phyloP scores from a whole-genome alignment of 2,329 filamentous ascomycete species.

The Xylariaceae sp. region DNA sequence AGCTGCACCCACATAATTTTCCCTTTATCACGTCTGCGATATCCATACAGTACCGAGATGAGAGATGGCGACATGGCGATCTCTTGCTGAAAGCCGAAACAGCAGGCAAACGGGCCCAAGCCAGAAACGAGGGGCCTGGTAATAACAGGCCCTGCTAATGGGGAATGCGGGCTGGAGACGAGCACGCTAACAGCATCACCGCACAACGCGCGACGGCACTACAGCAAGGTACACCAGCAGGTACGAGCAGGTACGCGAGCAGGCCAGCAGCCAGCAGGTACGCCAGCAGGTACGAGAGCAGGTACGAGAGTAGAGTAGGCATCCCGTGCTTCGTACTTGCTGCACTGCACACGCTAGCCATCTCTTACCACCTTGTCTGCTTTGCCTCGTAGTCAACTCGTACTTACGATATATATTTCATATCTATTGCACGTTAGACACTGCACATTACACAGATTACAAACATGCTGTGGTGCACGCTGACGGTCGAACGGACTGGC shows the following conservation, averaged over 20 bases:
- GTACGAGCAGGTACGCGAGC: background rate
- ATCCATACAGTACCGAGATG: constrained; percentile 1
- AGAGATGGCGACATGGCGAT: background rate
- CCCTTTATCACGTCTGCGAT: background rate
- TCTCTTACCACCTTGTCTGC: too few relatives aligned
- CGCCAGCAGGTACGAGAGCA: too few relatives aligned
- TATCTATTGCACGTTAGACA: too few relatives aligned
- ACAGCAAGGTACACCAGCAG: background rate
- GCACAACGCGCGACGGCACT: background rate
- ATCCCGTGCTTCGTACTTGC: too few relatives aligned
- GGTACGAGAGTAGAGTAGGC: too few relatives aligned
- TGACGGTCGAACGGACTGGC: background rate
- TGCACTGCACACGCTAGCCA: too few relatives aligned
- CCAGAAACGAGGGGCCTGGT: background rate
- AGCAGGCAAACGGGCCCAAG: background rate
- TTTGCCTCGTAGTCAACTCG: too few relatives aligned
- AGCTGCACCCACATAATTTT: background rate
- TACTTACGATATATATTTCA: background rate
- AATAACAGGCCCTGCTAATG: background rate
- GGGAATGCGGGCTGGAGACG: background rate
- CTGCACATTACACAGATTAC: background rate
- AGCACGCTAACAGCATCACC: background rate
- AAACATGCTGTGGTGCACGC: background rate
- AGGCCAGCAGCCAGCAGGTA: too few relatives aligned
- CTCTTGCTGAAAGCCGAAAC: background rate